phyloP scores from a whole-genome alignment of 768 basidiomycete species.

The Amanita jacksonii region DNA sequence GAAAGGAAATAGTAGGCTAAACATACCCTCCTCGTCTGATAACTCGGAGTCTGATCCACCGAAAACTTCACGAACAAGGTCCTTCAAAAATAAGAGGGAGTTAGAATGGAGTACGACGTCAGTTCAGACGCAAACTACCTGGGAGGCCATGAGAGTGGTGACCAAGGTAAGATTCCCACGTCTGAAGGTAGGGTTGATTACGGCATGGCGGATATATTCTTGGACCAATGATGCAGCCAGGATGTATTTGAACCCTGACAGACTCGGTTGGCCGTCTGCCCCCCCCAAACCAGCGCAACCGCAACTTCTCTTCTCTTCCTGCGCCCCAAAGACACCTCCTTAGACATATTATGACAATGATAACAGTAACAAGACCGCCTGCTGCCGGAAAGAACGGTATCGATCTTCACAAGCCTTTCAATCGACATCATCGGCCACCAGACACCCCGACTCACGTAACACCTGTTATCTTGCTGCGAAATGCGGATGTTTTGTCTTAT shows the following conservation, averaged over 20 bases:
- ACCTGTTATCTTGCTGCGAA: constrained; percentile 9
- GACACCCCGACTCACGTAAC: neutral
- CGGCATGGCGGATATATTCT: neutral
- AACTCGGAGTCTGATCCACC: constrained; percentile 81
- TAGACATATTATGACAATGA: too few relatives aligned
- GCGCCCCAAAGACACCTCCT: too few relatives aligned
- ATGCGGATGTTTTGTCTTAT: constrained; percentile 10
- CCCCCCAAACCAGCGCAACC: too few relatives aligned
- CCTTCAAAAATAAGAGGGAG: constrained; percentile 12
- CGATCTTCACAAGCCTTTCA: too few relatives aligned
- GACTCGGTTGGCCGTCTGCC: too few relatives aligned
- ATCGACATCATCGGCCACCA: too few relatives aligned
- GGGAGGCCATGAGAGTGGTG: constrained; percentile 15
- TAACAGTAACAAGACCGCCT: too few relatives aligned
- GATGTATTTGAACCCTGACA: too few relatives aligned
- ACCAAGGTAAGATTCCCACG: constrained; percentile 4
- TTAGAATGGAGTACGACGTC: constrained; percentile 6
- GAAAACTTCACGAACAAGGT: constrained; percentile 67
- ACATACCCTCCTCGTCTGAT: constrained; percentile 58
- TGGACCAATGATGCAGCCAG: neutral
- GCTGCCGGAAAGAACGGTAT: too few relatives aligned
- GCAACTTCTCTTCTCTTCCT: too few relatives aligned
- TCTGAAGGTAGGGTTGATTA: neutral
- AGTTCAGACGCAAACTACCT: constrained; percentile 5
- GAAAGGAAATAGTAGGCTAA: neutral